Conservation (phyloP, 2,329 filamentous ascomycete species). For the Neonectria ditissima region DNA sequence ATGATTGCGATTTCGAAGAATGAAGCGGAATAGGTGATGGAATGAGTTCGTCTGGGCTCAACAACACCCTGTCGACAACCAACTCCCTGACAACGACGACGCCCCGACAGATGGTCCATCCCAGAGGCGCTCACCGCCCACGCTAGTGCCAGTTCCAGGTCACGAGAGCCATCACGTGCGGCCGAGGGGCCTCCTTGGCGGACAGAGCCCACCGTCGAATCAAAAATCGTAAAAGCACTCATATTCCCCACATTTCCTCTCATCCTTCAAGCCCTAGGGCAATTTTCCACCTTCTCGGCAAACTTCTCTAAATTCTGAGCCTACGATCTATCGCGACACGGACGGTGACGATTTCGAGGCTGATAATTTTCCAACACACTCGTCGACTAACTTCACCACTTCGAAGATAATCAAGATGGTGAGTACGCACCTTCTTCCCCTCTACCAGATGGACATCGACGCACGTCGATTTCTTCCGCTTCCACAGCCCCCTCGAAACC, state of each 20-base stretch:
- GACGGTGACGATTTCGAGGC: conserved; percentile 51
- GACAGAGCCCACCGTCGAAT: conserved; percentile 44
- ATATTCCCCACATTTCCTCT: conserved; percentile 36
- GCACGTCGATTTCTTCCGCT: conserved; percentile 31
- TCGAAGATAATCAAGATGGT: conserved; percentile 62
- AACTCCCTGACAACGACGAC: conserved; percentile 42
- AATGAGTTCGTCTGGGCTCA: conserved; percentile 26
- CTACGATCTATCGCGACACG: conserved; percentile 51
- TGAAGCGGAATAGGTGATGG: conserved; percentile 28
- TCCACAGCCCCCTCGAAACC: conserved; percentile 31
- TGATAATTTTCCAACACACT: conserved; percentile 51
- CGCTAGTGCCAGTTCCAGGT: neutral
- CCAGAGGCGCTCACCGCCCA: conserved; percentile 48
- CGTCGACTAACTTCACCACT: conserved; percentile 57
- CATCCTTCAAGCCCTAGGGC: conserved; percentile 53
- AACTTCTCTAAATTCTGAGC: conserved; percentile 51
- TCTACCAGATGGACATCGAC: conserved; percentile 30
- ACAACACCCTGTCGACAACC: conserved; percentile 29
- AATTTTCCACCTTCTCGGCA: conserved; percentile 53
- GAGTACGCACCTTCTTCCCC: conserved; percentile 50
- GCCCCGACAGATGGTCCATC: conserved; percentile 38
- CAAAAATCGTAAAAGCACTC: conserved; percentile 44
- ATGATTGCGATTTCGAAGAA: conserved; percentile 50
- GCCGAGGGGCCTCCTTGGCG: neutral
- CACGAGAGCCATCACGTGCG: conserved; percentile 45